Base-by-base conservation (phyloP, 164 flowering plant genomes). In the Dillenia suffruticosa region DNA sequence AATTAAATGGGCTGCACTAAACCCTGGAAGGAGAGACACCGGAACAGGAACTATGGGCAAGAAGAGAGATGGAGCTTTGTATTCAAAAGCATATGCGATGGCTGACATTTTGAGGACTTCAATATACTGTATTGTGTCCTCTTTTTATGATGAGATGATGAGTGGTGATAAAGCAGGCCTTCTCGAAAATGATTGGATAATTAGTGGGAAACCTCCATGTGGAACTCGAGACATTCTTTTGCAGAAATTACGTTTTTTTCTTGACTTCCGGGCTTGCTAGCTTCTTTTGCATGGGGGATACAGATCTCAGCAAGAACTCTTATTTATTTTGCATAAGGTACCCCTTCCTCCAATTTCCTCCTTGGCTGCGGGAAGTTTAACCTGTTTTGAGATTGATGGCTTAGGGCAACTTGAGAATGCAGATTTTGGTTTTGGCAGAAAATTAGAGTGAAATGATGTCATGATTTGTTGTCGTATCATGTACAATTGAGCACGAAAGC, bases 171-270 rank as follows among this genome's bases (percentile, higher is more conserved):
- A 86, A 69, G 70, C 84, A 5, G 89, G 92, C 44, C 59, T 62
- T 66, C 79, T 90, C 3, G 92, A 87, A 59, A 90, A 83, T 68
- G 97, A 86, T 65, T 89, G 99, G 99, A 68, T 91, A 54, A 56
- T 46, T 47, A 70, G 50, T 47, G 53, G 68, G 63, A 91, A 87
- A 71, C 87, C 92, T 9, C 70, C 68, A 5, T 88, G 82, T 63
- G 93, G 87, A 5, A 86, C 81, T 8, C 77, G 76, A 3, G 97
- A 89, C 59, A 74, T 87, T 43, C 86, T 93, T 45, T 50, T 77
- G 54, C 92, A 83, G 74, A 93, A 89, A 69, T 57, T 93, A 61
- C 71, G 74, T 2, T 84, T 81, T 53, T 90, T 89, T 72, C 70
- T 93, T 26, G 87, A 86, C 46, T 88, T 73, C 59, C 80, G 77